phyloP scores from a whole-genome alignment of 305 asterid species.

The Fraxinus nigra region DNA sequence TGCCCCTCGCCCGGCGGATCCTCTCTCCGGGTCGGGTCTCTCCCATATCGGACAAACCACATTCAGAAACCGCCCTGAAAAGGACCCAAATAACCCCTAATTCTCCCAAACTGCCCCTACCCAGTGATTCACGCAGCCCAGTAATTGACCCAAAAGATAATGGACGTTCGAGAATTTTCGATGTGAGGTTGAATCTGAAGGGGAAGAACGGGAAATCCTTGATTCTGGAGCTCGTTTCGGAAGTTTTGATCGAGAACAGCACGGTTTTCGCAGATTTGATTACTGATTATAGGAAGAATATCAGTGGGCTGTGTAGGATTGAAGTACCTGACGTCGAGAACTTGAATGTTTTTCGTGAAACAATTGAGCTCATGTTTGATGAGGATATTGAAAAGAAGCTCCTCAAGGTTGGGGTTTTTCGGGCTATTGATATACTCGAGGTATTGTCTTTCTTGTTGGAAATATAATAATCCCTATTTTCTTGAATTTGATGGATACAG shows the following conservation, averaged over 20 bases:
- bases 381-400: constrained; percentile 58
- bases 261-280: constrained; percentile 65
- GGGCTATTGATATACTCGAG: constrained; percentile 79
- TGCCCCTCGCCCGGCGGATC: constrained; percentile 65
- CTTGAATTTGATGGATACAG: not conserved
- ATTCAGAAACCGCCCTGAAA: constrained; percentile 15
- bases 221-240: constrained; percentile 73
- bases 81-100: not conserved
- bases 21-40: constrained; percentile 97
- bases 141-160: constrained; percentile 15
- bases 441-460: constrained; percentile 25
- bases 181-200: constrained; percentile 76
- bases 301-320: constrained; percentile 67
- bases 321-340: constrained; percentile 91
- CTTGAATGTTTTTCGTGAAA: constrained; percentile 61
- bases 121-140: constrained; percentile 21
- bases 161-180: constrained; percentile 45
- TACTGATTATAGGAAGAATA: constrained; percentile 46
- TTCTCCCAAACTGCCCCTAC: constrained; percentile 25
- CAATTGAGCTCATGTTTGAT: constrained; percentile 87
- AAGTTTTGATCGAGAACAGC: constrained; percentile 66
- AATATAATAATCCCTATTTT: not conserved
- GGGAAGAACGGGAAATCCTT: constrained; percentile 64
- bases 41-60: constrained; percentile 68
- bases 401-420: constrained; percentile 65